phyloP scores from a whole-genome alignment of 83 land plant species.

The Larix sibirica region DNA sequence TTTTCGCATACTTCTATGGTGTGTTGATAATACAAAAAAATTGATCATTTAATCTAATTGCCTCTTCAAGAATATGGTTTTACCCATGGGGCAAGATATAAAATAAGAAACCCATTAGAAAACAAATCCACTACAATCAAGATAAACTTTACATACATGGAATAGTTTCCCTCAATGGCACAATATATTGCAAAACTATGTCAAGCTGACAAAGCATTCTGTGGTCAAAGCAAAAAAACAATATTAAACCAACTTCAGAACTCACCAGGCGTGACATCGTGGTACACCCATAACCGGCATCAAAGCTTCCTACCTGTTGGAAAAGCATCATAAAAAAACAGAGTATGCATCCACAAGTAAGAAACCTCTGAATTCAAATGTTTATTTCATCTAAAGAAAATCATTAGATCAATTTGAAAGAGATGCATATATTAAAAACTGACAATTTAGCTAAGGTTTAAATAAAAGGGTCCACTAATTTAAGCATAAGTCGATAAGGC shows the following conservation, averaged over 20 bases:
- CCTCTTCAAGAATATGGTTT: background rate
- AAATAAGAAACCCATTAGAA: background rate
- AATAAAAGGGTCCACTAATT: too few species aligned
- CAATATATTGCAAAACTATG: background rate
- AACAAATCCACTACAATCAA: background rate
- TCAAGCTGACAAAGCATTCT: background rate
- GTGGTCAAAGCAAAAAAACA: background rate
- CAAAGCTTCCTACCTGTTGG: constrained; percentile 94
- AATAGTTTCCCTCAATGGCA: background rate
- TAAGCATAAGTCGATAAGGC: too few species aligned
- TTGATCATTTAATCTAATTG: background rate
- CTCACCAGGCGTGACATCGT: constrained; percentile 94
- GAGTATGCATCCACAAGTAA: background rate
- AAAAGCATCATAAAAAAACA: background rate
- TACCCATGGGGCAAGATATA: background rate
- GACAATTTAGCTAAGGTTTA: too few species aligned
- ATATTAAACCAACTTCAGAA: background rate
- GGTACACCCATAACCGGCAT: constrained; percentile 97
- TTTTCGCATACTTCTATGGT: background rate
- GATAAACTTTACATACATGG: background rate
- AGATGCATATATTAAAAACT: background rate
- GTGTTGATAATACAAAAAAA: background rate
- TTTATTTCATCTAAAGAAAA: background rate
- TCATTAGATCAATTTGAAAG: background rate
- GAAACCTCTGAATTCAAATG: background rate